Evolutionary conservation across 768 basidiomycete genomes (phyloP).

Genomic region (Naganishia kalamii): DNA sequence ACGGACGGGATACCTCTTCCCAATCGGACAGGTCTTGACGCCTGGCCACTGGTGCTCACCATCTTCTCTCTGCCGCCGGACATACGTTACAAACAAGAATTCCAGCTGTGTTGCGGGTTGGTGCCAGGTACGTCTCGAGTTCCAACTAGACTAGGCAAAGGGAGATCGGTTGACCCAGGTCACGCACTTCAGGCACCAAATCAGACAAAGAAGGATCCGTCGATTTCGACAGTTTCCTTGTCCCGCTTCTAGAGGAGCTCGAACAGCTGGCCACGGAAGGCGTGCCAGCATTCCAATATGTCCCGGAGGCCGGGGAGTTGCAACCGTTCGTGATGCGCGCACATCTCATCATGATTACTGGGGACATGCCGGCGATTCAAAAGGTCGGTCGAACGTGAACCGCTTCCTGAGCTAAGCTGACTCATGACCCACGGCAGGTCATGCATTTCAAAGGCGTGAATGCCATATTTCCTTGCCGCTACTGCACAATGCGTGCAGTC

Average conservation of each 20-base stretch:
- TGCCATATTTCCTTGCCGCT: background rate
- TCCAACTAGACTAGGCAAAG: background rate
- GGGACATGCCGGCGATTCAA: background rate
- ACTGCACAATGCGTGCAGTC: background rate
- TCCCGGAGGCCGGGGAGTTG: background rate
- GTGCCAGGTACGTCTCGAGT: background rate
- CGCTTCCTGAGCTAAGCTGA: background rate
- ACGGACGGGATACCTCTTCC: slow-evolving; percentile 1
- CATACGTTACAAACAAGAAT: background rate
- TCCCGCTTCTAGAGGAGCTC: background rate
- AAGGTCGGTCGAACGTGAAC: background rate
- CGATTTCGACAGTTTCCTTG: background rate
- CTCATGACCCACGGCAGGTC: background rate
- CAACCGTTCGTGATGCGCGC: background rate
- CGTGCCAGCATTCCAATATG: background rate
- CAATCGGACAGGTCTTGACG: background rate
- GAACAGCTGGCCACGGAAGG: background rate
- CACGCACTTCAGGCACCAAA: background rate
- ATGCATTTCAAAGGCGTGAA: background rate
- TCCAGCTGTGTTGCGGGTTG: background rate
- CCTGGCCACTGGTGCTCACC: background rate
- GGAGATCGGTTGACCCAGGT: background rate
- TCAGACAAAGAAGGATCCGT: background rate
- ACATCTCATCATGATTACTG: background rate
- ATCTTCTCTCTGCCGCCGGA: background rate